A percentile compares a stretch with the other conserved stretches of the same genome.
Conservation (phyloP, 208 protist species). For the Crithidia acanthocephali region DNA sequence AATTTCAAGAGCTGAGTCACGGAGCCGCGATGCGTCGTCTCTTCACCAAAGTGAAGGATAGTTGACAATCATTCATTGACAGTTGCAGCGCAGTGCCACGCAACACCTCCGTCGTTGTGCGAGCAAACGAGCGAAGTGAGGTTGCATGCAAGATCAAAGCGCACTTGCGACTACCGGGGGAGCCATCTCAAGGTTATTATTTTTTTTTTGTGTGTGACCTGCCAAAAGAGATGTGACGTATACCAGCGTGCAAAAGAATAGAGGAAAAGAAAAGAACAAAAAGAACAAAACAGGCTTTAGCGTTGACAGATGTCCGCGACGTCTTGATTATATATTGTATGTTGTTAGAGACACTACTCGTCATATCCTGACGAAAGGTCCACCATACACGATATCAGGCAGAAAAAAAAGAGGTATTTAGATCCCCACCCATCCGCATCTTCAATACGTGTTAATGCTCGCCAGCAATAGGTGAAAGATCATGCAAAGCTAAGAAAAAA, state of each 20-base stretch:
- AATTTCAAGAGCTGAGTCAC: no score
- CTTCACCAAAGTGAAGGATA: no score
- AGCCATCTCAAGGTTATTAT: no score
- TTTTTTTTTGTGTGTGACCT: no score
- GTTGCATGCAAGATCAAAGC: no score
- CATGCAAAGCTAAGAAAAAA: neutral
- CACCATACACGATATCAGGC: conserved; percentile 21
- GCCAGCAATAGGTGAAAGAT: neutral
- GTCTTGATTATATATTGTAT: conserved; percentile 7
- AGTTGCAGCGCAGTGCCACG: no score
- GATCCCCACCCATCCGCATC: neutral
- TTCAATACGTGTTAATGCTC: conserved; percentile 10
- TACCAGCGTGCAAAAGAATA: conserved; percentile 9
- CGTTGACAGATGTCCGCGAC: neutral
- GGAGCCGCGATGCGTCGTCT: no score
- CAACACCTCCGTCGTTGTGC: no score
- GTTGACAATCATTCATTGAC: no score
- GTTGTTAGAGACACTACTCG: neutral
- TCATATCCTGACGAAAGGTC: conserved; percentile 9
- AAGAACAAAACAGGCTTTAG: neutral
- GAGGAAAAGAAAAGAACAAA: conserved; percentile 13
- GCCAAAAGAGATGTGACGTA: neutral
- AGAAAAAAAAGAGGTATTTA: neutral
- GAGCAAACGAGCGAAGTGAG: no score
- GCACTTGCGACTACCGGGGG: no score